phyloP scores from a whole-genome alignment of 371 early-diverging fungal species.

The Aphelidium insulamus region DNA sequence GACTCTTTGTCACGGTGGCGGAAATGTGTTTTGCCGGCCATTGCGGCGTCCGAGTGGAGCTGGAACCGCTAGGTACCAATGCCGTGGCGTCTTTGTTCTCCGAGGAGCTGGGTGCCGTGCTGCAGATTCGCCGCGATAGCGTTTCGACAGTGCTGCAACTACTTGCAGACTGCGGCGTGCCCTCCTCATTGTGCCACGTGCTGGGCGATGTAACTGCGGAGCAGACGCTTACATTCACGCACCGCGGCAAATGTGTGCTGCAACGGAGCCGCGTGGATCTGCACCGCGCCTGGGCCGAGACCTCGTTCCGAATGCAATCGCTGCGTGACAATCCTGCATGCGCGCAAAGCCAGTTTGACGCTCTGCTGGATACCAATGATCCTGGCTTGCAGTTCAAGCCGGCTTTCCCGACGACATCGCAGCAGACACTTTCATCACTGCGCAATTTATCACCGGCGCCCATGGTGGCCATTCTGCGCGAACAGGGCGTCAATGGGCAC shows the following conservation, averaged over 20 bases:
- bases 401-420: conserved; percentile 35
- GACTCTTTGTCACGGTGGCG: conserved; percentile 58
- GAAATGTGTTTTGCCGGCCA: conserved; percentile 94
- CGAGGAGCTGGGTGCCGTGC: conserved; percentile 86
- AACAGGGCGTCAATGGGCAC: conserved; percentile 90
- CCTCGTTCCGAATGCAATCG: conserved; percentile 70
- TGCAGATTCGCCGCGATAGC: conserved; percentile 71
- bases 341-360: conserved; percentile 59
- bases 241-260: conserved; percentile 13
- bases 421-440: conserved; percentile 5
- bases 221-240: conserved; percentile 13
- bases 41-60: conserved; percentile 43
- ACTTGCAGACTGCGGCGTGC: no score
- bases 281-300: conserved; percentile 66
- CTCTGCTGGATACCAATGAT: conserved; percentile 35
- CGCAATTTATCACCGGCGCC: conserved; percentile 16
- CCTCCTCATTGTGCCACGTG: no score
- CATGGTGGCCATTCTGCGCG: conserved; percentile 77
- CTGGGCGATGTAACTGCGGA: no score
- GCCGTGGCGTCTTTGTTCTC: conserved; percentile 45
- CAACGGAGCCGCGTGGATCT: conserved; percentile 30
- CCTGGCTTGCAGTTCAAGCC: conserved; percentile 49
- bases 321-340: conserved; percentile 72
- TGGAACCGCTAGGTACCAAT: conserved; percentile 19
- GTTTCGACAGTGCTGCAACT: no score